Evolutionary conservation across 495 filamentous ascomycete species (phyloP).

Genomic region (Neurospora tetrasperma): DNA sequence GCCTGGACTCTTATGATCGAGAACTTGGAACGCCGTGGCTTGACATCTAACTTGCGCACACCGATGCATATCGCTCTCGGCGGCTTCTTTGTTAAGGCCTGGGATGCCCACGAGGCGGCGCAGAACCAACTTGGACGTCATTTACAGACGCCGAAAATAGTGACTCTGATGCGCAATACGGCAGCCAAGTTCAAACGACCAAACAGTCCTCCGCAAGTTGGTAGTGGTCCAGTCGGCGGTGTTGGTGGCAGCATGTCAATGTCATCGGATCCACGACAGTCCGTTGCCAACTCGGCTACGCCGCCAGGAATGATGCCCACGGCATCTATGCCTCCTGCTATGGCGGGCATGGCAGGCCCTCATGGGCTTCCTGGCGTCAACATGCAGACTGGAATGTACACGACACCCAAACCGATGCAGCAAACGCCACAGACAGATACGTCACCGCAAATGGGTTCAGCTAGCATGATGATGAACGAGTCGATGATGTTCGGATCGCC

Average conservation of each 20-base stretch:
- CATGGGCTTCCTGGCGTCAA: not conserved
- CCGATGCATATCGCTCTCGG: constrained; percentile 44
- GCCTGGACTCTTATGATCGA: constrained; percentile 41
- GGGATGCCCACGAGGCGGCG: constrained; percentile 39
- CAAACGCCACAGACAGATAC: not conserved
- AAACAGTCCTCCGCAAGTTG: not conserved
- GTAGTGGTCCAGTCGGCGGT: not conserved
- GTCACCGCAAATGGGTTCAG: constrained; percentile 10
- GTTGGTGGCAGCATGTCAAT: not conserved
- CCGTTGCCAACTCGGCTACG: not conserved
- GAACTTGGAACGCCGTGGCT: constrained; percentile 36
- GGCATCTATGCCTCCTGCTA: not conserved
- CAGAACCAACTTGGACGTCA: constrained; percentile 31
- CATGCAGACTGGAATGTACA: constrained; percentile 10
- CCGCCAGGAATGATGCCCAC: not conserved
- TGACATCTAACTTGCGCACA: constrained; percentile 29
- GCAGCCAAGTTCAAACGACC: constrained; percentile 14
- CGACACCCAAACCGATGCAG: constrained; percentile 5
- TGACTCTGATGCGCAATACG: constrained; percentile 29
- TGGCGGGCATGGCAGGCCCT: not conserved
- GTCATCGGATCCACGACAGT: not conserved
- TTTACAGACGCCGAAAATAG: constrained; percentile 30
- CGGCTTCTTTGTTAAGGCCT: constrained; percentile 41
- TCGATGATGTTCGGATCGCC: constrained; percentile 15
- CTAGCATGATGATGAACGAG: constrained; percentile 17